Base-by-base conservation (phyloP, 257 asterid species). In the Fraxinus pennsylvanica region DNA sequence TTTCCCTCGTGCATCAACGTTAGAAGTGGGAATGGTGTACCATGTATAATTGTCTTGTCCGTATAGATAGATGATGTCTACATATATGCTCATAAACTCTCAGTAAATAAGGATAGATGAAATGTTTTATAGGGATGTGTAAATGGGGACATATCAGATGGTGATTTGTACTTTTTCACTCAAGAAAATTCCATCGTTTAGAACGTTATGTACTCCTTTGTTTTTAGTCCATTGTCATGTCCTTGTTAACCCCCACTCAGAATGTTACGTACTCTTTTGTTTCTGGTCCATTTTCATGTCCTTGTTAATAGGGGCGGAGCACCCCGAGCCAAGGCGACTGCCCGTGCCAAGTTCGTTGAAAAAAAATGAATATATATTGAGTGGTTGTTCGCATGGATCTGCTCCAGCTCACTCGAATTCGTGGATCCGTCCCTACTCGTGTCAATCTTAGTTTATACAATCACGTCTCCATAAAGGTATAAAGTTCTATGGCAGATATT, bases 1-100 rank as follows among this genome's bases (percentile, higher is more conserved):
- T 73, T 93, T 95, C 69, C 98, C 98, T 33, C 90, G 90, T 0
- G 99, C 97, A 1, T 91, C 99, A 5, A 95, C 99, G 1, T 84
- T 95, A 59, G 97, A 95, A 88, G 99, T 95, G 59, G 99, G 98
- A 0, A 95, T 93, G 99, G 72, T 95, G 33, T 95, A 91, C 86
- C 97, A 85, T 79, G 99, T 94, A 22, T 94, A 87, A 92, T 73
- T 45, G 30, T 76, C 71, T 27, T 21, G 9, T 74, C 5, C 7
- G 50, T 35, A 21, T 68, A n/a, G 76, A 6, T 27, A 12, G 72
- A 52, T n/a, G 41, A 4, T 15, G 15, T 75, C 17, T 43, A 35
- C 30, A 22, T 15, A 39, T 43, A 10, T 38, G 12, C 32, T 25
- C 45, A 68, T 82, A 75, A 81, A 75, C 33, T 21, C 17, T 21